Conservation (phyloP, 2,329 filamentous ascomycete genomes). For the Aspergillus versicolor region DNA sequence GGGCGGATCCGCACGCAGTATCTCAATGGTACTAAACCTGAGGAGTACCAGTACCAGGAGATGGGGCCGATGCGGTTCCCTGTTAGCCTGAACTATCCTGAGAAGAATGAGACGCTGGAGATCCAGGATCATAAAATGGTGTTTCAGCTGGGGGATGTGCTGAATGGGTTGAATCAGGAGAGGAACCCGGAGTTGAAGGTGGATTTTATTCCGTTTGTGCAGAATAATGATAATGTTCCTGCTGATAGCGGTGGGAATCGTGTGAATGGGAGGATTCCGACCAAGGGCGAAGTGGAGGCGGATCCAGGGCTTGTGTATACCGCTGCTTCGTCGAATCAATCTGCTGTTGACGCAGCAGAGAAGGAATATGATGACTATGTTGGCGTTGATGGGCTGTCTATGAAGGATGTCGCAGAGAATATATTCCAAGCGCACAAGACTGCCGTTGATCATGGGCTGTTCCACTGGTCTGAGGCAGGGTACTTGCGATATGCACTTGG, state of each 20-base stretch:
- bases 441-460: slow-evolving; percentile 55
- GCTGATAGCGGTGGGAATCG: slow-evolving; percentile 49
- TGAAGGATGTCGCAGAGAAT: slow-evolving; percentile 31
- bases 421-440: slow-evolving; percentile 54
- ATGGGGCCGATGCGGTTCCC: slow-evolving; percentile 50
- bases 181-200: slow-evolving; percentile 37
- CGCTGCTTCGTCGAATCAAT: slow-evolving; percentile 33
- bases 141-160: slow-evolving; percentile 42
- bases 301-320: slow-evolving; percentile 44
- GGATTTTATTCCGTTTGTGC: slow-evolving; percentile 46
- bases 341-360: slow-evolving; percentile 38
- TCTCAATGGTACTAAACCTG: slow-evolving; percentile 39
- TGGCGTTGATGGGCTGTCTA: slow-evolving; percentile 23
- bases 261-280: slow-evolving; percentile 55
- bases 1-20: slow-evolving; percentile 47
- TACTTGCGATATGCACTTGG: slow-evolving; percentile 62
- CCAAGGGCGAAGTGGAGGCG: slow-evolving; percentile 47
- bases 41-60: slow-evolving; percentile 40
- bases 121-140: slow-evolving; percentile 46
- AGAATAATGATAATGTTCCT: slow-evolving; percentile 53
- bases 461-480: slow-evolving; percentile 64
- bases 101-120: slow-evolving; percentile 43
- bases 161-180: slow-evolving; percentile 41
- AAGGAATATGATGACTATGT: slow-evolving; percentile 41
- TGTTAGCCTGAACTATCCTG: slow-evolving; percentile 39